A percentile compares a stretch with the other conserved stretches of the same genome.
Evolutionary conservation across 73 alveolate species (phyloP).

Genomic region (Tetrahymena thermophila): DNA sequence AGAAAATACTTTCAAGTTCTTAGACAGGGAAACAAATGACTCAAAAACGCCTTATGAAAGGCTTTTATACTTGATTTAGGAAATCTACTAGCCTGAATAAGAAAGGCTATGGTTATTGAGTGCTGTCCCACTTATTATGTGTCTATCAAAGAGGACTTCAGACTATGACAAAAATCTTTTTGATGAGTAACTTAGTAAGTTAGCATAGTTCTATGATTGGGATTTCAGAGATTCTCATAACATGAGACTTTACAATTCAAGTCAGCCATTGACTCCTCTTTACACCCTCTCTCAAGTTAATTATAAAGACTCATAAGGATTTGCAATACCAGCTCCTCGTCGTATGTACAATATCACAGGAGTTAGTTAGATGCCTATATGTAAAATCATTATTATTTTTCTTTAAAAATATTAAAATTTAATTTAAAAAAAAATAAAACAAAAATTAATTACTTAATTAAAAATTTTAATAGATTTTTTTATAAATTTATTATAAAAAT

Average conservation of each 20-base stretch:
- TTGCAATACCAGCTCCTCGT: neutral
- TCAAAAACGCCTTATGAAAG: slow-evolving; percentile 15
- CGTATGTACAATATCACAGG: neutral
- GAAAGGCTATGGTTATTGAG: slow-evolving; percentile 22
- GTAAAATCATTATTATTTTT: neutral
- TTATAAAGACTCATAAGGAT: neutral
- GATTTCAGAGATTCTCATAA: slow-evolving; percentile 8
- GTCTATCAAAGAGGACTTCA: slow-evolving; percentile 14
- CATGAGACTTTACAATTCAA: neutral
- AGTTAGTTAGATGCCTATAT: neutral
- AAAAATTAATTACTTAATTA: too few relatives aligned
- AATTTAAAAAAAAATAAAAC: too few relatives aligned
- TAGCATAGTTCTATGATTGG: slow-evolving; percentile 29
- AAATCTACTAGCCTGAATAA: slow-evolving; percentile 30
- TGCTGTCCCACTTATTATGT: slow-evolving; percentile 33
- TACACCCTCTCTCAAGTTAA: neutral
- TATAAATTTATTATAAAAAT: too few relatives aligned
- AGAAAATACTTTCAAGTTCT: neutral
- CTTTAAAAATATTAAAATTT: too few relatives aligned
- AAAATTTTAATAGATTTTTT: too few relatives aligned
- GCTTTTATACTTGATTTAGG: slow-evolving; percentile 14
- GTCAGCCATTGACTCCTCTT: neutral
- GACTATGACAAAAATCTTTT: slow-evolving; percentile 25
- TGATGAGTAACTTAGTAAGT: slow-evolving; percentile 24
- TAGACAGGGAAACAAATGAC: neutral